These are phyloP conservation scores for Plasmodium cynomolgi DNA, from an alignment of 169 alveolate species.

Conservation along the genomic window DNA sequence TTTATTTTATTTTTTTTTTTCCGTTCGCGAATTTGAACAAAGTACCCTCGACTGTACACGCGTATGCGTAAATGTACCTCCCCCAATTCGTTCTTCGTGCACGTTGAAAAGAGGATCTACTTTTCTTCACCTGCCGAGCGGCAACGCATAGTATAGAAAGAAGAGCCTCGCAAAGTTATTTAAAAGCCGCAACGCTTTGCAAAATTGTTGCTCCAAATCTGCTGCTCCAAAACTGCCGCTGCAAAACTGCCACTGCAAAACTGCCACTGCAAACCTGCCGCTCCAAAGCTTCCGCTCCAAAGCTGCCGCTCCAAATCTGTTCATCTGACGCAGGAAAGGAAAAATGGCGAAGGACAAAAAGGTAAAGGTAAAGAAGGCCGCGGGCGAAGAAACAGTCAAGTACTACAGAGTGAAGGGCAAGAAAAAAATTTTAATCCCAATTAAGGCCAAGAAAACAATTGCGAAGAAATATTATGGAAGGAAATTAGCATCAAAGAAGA, in stretches of 20 bases:
- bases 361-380: not conserved
- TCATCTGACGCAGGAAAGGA: not conserved
- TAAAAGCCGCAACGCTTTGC: not conserved
- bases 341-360: conserved; percentile 19
- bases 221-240: not conserved
- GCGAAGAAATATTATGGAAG: conserved; percentile 71
- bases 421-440: conserved; percentile 27
- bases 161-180: not conserved
- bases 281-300: not conserved
- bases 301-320: not conserved
- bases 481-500: conserved; percentile 78
- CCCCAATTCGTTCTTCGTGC: not conserved
- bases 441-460: conserved; percentile 50
- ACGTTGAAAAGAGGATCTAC: not conserved
- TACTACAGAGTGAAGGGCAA: conserved; percentile 35
- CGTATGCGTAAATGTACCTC: not conserved
- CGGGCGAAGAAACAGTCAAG: conserved; percentile 2
- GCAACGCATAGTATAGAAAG: not conserved
- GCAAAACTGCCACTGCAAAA: not conserved
- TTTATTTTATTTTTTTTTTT: not conserved
- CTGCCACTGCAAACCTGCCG: not conserved
- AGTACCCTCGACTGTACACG: not conserved
- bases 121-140: not conserved
- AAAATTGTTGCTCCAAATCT: not conserved
- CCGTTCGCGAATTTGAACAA: conserved; percentile 2